A percentile compares a stretch with the other conserved stretches of the same genome.
phyloP scores from a whole-genome alignment of 1,139 yeast genomes.

The Starmera stellimalicola region DNA sequence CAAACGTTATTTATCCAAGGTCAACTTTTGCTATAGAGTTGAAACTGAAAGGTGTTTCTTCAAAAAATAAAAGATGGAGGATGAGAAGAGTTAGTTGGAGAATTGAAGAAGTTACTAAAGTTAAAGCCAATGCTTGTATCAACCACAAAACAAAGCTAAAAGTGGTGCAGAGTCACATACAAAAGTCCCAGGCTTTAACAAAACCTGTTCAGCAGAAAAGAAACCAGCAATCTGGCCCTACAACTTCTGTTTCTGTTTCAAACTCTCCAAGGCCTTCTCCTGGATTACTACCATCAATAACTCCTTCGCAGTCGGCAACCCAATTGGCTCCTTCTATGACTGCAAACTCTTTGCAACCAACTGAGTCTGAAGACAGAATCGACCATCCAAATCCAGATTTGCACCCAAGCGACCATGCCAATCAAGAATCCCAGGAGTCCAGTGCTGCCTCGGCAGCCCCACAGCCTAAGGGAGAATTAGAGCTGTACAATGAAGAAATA shows the following conservation, averaged over 20 bases:
- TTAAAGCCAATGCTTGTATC: slow-evolving; percentile 49
- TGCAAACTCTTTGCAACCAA: slow-evolving; percentile 4
- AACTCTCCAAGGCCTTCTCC: slow-evolving; percentile 5
- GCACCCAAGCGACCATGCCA: slow-evolving; percentile 32
- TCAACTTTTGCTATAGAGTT: slow-evolving; percentile 78
- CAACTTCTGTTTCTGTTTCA: slow-evolving; percentile 20
- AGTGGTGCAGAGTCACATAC: slow-evolving; percentile 35
- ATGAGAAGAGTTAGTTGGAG: slow-evolving; percentile 87
- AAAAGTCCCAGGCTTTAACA: slow-evolving; percentile 20
- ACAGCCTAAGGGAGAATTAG: slow-evolving; percentile 23
- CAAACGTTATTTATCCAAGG: slow-evolving; percentile 83
- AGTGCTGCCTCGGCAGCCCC: background rate
- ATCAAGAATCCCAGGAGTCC: slow-evolving; percentile 24
- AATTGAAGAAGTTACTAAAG: slow-evolving; percentile 70
- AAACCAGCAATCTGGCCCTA: slow-evolving; percentile 30
- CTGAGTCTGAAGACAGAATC: slow-evolving; percentile 7
- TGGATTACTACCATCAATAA: slow-evolving; percentile 1
- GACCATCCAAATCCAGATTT: slow-evolving; percentile 7
- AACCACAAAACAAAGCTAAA: slow-evolving; percentile 42
- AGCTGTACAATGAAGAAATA: slow-evolving; percentile 59
- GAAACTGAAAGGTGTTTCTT: slow-evolving; percentile 67
- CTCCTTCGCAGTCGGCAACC: slow-evolving; percentile 7
- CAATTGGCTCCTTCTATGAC: slow-evolving; percentile 3
- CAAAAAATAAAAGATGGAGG: slow-evolving; percentile 70
- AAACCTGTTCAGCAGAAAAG: slow-evolving; percentile 22